Conservation (phyloP, 805 yeast genomes). For the Lipomyces yamanashiensis region DNA sequence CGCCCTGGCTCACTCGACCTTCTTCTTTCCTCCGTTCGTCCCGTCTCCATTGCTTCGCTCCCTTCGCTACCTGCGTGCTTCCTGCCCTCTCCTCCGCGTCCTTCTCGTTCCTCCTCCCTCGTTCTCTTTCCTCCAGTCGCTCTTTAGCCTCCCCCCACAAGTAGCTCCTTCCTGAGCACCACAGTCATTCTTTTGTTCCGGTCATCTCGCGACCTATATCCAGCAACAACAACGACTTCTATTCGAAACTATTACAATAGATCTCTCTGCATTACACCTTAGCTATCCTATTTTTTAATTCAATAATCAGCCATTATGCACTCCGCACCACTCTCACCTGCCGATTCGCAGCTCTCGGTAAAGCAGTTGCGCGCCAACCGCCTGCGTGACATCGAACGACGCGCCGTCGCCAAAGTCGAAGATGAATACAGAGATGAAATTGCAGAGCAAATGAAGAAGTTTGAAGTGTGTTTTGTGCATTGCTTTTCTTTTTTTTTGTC, state of each 20-base stretch:
- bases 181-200: conserved; percentile 13
- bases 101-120: conserved; percentile 5
- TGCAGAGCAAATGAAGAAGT: conserved; percentile 43
- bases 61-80: not conserved
- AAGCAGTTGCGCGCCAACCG: conserved; percentile 31
- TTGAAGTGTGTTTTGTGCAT: conserved; percentile 40
- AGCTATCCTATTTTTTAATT: not conserved
- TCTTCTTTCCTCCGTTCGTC: conserved; percentile 1
- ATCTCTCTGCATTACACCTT: not conserved
- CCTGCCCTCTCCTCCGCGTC: not conserved
- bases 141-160: conserved; percentile 21
- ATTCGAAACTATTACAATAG: no score
- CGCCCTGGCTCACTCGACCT: not conserved
- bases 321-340: conserved; percentile 30
- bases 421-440: conserved; percentile 48
- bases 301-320: conserved; percentile 1
- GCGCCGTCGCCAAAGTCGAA: conserved; percentile 34
- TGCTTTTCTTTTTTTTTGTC: no score
- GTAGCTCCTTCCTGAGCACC: conserved; percentile 38
- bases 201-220: not conserved
- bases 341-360: conserved; percentile 27
- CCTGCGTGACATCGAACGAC: conserved; percentile 34
- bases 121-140: not conserved
- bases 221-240: no score
- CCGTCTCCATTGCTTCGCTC: not conserved